phyloP scores from a whole-genome alignment of 1,284 basidiomycete genomes.

The Wallemia mellicola region DNA sequence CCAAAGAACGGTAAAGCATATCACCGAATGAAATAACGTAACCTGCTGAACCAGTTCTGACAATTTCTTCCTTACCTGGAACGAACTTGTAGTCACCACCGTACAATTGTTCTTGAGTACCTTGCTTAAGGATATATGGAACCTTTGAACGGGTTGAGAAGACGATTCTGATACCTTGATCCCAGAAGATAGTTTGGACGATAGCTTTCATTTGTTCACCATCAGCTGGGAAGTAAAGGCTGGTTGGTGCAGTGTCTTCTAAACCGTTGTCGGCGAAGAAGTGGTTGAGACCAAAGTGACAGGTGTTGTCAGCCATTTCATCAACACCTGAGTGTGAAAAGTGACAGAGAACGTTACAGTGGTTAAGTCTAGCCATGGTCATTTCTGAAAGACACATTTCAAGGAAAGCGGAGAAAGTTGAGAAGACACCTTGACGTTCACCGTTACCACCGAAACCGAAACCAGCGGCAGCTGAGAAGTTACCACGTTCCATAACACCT shows the following conservation, averaged over 20 bases:
- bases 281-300: conserved; percentile 35
- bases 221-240: conserved; percentile 60
- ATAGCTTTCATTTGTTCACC: conserved; percentile 44
- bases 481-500: conserved; percentile 54
- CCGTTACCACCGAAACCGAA: conserved; percentile 26
- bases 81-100: conserved; percentile 39
- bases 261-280: conserved; percentile 63
- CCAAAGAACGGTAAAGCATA: conserved; percentile 46
- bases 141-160: conserved; percentile 64
- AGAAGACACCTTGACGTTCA: conserved; percentile 36
- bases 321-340: conserved; percentile 57
- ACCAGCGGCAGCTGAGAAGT: conserved; percentile 53
- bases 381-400: conserved; percentile 63
- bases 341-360: conserved; percentile 53
- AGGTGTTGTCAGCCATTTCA: conserved; percentile 53
- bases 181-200: conserved; percentile 43
- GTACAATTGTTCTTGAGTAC: conserved; percentile 33
- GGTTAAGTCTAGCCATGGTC: conserved; percentile 63
- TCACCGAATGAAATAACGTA: conserved; percentile 53
- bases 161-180: conserved; percentile 44
- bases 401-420: conserved; percentile 59
- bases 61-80: conserved; percentile 49
- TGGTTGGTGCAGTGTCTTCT: conserved; percentile 32
- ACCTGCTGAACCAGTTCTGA: conserved; percentile 34
- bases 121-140: conserved; percentile 48